phyloP scores from a whole-genome alignment of 306 rosid genomes.

The Macrotyloma uniflorum region DNA sequence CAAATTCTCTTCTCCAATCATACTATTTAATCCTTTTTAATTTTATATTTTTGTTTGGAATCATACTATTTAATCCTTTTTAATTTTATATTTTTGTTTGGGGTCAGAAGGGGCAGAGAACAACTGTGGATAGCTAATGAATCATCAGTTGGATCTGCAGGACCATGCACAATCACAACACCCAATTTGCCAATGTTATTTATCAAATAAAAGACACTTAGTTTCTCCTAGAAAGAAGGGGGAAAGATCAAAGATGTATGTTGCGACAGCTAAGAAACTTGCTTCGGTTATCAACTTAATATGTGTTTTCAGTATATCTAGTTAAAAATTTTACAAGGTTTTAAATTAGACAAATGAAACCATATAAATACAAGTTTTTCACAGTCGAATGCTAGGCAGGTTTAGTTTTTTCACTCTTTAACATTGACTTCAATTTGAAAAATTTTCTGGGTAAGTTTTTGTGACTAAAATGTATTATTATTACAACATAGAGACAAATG shows the following conservation, averaged over 20 bases:
- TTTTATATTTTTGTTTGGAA: neutral
- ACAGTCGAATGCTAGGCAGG: neutral
- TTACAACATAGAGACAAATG: neutral
- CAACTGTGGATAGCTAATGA: neutral
- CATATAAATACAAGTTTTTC: neutral
- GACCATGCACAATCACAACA: conserved; percentile 1
- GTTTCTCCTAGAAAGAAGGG: neutral
- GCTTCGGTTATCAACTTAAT: neutral
- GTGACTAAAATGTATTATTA: conserved; percentile 1
- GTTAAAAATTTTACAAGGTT: neutral
- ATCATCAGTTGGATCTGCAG: conserved; percentile 7
- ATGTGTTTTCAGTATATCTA: neutral
- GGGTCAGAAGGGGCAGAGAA: neutral
- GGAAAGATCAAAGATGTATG: neutral
- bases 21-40: neutral
- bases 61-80: neutral
- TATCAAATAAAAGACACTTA: neutral
- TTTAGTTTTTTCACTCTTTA: conserved; percentile 1
- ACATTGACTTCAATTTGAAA: conserved; percentile 16
- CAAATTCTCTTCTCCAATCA: neutral
- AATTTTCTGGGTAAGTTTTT: neutral
- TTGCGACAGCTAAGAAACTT: neutral
- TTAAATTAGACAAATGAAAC: neutral
- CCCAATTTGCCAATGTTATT: neutral
- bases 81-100: neutral